Base-by-base conservation (phyloP, 768 basidiomycete species). In the Boletus rubescentipes region DNA sequence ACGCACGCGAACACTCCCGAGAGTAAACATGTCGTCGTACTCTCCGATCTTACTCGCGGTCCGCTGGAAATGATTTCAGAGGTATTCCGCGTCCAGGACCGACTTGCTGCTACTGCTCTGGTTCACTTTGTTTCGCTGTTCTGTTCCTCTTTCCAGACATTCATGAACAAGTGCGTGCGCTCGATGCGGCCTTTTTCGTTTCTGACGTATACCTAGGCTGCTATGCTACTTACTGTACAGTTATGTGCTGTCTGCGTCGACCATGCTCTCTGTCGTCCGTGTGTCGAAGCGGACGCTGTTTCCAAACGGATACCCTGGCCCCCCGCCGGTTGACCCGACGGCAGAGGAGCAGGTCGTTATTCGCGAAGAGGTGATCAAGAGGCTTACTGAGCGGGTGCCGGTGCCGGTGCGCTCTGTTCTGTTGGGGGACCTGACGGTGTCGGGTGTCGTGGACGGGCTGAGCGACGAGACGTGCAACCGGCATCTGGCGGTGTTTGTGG, bases 221-320 rank as follows among this genome's bases (percentile, higher is more conserved):
- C 73, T 95, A 26, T 86, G 85, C 0, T 81, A 89, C 64, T 62
- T 91, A 45, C 72, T 97, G 44, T 76, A 78, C 57, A 75, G 74
- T 0, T 70, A 78, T 18, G 72, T 88, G 51, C 74, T 82, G 23
- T 79, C 83, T 1, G 74, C 82, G 6, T 55, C 74, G 6, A 78
- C 80, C 46, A 67, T 91, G 23, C 75, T 86, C 18, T 75, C 74
- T 31, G 67, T 80, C 26, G 74, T 85, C 35, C 79, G 82, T 35
- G 64, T 78, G 5, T 72, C 84, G 14, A 91, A 90, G 61, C 78
- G 78, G 9, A 79, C 86, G 9, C 76, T 98, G 26, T 98, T 96
- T 66, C 95, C 96, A 4, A 85, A 85, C 57, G 95, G 96, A 14
- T 92, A 91, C 71, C 93, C 93, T 1, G 89, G 81, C 0, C 83